phyloP scores from a whole-genome alignment of 139 green algal species.

The Edaphochlamys debaryana region DNA sequence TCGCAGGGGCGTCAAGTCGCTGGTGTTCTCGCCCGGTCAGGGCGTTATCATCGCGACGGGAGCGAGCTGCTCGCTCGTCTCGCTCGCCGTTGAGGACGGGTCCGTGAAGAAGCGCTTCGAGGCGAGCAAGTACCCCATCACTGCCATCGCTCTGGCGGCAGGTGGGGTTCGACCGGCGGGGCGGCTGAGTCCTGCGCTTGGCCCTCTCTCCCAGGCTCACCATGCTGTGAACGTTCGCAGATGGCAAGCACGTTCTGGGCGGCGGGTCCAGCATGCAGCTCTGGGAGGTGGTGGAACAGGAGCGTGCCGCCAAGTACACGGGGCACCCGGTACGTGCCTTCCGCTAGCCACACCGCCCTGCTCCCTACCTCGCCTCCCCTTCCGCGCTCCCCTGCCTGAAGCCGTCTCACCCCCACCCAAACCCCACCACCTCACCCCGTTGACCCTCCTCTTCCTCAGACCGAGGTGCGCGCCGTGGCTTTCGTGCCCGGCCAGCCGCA shows the following conservation, averaged over 20 bases:
- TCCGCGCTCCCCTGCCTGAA: no score
- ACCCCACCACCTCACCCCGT: neutral
- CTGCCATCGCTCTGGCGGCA: conserved; percentile 51
- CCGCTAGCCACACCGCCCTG: no score
- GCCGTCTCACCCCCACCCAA: no score
- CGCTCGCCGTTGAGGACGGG: conserved; percentile 34
- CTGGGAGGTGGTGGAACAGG: conserved; percentile 60
- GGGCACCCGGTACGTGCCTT: conserved; percentile 76
- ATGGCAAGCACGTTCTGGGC: conserved; percentile 56
- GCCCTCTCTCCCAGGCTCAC: no score
- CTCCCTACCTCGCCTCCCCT: neutral
- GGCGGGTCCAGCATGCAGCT: conserved; percentile 66
- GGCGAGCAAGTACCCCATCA: conserved; percentile 67
- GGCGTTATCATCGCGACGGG: conserved; percentile 43
- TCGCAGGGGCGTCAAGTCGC: conserved; percentile 55
- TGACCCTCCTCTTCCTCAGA: conserved; percentile 31
- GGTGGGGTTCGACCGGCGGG: conserved; percentile 50
- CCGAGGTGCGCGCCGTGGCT: conserved; percentile 43
- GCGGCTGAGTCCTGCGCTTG: neutral
- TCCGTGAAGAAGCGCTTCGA: conserved; percentile 47
- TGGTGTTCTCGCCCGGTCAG: conserved; percentile 27
- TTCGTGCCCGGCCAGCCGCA: conserved; percentile 61
- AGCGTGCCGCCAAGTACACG: conserved; percentile 66
- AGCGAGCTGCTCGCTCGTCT: conserved; percentile 21
- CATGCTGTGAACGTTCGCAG: no score